These are phyloP conservation scores for Aspergillus ochraceoroseus DNA, from an alignment of 2,329 filamentous ascomycete genomes.

Conservation along the genomic window DNA sequence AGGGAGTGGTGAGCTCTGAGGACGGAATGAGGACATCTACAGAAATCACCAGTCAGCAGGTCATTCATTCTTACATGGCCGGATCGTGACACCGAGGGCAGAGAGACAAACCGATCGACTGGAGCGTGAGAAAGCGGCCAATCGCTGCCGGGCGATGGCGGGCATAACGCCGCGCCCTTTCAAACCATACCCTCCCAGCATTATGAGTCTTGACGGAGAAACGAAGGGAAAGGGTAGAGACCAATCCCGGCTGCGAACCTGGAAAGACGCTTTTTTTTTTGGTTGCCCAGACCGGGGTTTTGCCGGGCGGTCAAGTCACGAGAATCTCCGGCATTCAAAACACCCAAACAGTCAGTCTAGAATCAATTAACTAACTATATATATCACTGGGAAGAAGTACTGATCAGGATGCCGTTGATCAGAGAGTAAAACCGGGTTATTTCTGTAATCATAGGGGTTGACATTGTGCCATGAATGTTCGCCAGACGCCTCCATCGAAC, in stretches of 20 bases:
- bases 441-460: too few species aligned
- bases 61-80: too few species aligned
- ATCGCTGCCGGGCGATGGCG: constrained; percentile 32
- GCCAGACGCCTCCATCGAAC: constrained; percentile 30
- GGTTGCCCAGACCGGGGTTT: constrained; percentile 28
- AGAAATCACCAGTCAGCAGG: constrained; percentile 15
- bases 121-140: constrained; percentile 27
- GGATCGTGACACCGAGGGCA: constrained; percentile 2
- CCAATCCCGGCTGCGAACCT: constrained; percentile 7
- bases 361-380: too few species aligned
- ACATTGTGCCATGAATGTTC: constrained; percentile 12
- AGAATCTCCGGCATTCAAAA: constrained; percentile 17
- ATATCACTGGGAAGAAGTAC: too few species aligned
- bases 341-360: too few species aligned
- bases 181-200: constrained; percentile 55
- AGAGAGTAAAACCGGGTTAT: too few species aligned
- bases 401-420: too few species aligned
- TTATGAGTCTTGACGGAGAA: constrained; percentile 31
- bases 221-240: constrained; percentile 14
- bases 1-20: constrained; percentile 23
- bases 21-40: constrained; percentile 37
- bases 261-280: constrained; percentile 17
- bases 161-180: constrained; percentile 46
- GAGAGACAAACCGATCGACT: constrained; percentile 35
- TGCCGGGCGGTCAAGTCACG: constrained; percentile 35